Percentiles rank a stretch among this genome's conserved stretches.
phyloP scores from a whole-genome alignment of 1,284 basidiomycete species.

The Cerioporus squamosus region DNA sequence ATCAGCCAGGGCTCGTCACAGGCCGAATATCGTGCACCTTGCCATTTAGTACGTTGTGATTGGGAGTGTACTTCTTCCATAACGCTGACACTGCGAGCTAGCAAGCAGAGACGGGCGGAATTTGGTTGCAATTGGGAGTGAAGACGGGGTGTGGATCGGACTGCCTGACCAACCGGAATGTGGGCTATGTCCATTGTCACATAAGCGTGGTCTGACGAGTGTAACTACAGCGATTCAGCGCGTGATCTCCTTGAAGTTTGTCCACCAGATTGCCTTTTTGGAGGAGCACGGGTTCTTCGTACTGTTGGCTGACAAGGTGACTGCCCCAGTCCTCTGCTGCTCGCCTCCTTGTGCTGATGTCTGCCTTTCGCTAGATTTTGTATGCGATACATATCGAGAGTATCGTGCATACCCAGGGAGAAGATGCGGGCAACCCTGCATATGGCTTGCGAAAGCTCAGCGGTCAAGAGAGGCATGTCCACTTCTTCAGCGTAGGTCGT shows the following conservation, averaged over 20 bases:
- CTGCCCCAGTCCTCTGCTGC: constrained; percentile 10
- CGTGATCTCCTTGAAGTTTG: constrained; percentile 82
- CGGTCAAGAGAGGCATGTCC: constrained; percentile 79
- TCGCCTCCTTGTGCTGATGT: background rate
- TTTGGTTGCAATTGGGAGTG: constrained; percentile 92
- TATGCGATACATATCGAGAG: constrained; percentile 18
- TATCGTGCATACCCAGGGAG: constrained; percentile 5
- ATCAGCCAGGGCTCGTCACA: constrained; percentile 74
- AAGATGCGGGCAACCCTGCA: background rate
- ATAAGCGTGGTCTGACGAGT: no score
- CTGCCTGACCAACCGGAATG: constrained; percentile 85
- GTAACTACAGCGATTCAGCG: constrained; percentile 73
- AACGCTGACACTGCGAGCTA: constrained; percentile 30
- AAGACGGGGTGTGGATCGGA: constrained; percentile 97
- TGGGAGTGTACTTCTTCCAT: background rate
- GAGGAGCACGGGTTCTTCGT: constrained; percentile 95
- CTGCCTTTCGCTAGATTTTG: background rate
- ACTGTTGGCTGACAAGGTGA: constrained; percentile 88
- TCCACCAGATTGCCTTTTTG: constrained; percentile 92
- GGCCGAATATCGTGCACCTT: constrained; percentile 93
- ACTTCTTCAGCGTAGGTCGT: constrained; percentile 92
- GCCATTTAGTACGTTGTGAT: constrained; percentile 75
- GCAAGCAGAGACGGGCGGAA: constrained; percentile 81
- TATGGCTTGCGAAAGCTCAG: constrained; percentile 79
- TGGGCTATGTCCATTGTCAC: no score